Base-by-base conservation (phyloP, 306 rosid species). In the Corylus americana region DNA sequence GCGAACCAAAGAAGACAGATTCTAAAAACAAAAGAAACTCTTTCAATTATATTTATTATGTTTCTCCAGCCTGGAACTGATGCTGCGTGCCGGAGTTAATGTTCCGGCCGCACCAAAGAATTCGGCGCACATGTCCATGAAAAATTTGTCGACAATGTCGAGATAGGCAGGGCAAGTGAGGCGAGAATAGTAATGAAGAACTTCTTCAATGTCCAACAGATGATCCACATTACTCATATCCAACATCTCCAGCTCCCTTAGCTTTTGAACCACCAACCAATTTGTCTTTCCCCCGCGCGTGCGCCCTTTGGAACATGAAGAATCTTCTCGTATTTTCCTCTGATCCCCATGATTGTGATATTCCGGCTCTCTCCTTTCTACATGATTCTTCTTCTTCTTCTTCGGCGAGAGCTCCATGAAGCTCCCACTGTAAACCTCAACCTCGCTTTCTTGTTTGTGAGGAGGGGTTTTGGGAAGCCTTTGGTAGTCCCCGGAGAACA, bases 181-280 rank as follows among this genome's bases (percentile, higher is more conserved):
- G 2, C 89, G 77, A 73, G 99, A 96, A 69, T 96, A 96, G 77
- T 93, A 93, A 84, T 93, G 90, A 85, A 91, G 92, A 82, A 90
- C 85, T 80, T 96, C 99, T 82, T 93, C 94, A 66, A 96, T 90
- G 86, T 93, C 99, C 85, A 93, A 76, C 11, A 82, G 79, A 85
- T 95, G 89, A 78, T 95, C 96, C 72, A 86, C 91, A 78, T 93
- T 88, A 76, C 87, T 85, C 69, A 76, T 74, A 68, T 94, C 98
- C 85, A 91, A 25, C 92, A 81, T 89, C 85, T 90, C 93, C 86
- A 93, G 76, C 79, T 93, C 98, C 74, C 83, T 96, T 69, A 96
- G 81, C 86, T 93, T 96, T 77, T 89, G 69, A 45, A 85, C 90
- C 79, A 95, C 88, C 74, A 85, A 71, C 47, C 79, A 80, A 20